phyloP scores from a whole-genome alignment of 495 filamentous ascomycete genomes.

The Annulohypoxylon bovei region DNA sequence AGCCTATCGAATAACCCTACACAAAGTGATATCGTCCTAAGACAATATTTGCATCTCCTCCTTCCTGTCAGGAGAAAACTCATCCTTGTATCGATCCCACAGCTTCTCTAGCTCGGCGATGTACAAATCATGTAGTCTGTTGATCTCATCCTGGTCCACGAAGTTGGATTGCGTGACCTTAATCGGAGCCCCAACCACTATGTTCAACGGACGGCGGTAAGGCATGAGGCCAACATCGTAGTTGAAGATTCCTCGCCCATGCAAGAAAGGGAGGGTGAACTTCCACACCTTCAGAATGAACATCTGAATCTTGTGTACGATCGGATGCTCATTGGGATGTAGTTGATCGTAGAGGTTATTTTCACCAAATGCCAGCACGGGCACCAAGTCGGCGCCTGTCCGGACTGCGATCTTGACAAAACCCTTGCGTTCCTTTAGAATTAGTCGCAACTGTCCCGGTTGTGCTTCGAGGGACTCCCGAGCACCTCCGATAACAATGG shows the following conservation, averaged over 20 bases:
- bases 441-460: constrained; percentile 76
- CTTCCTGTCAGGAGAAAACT: constrained; percentile 75
- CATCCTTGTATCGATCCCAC: constrained; percentile 90
- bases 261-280: constrained; percentile 92
- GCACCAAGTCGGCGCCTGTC: constrained; percentile 89
- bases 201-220: constrained; percentile 84
- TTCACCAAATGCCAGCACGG: constrained; percentile 91
- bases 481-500: constrained; percentile 93
- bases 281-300: constrained; percentile 82
- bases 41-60: constrained; percentile 83
- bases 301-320: constrained; percentile 80
- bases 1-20: constrained; percentile 4
- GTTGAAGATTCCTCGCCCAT: constrained; percentile 93
- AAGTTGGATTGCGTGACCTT: constrained; percentile 66
- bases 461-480: constrained; percentile 88
- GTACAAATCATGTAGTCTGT: constrained; percentile 81
- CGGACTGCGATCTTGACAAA: constrained; percentile 93
- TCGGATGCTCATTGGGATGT: constrained; percentile 72
- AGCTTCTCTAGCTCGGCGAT: constrained; percentile 79
- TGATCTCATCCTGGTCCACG: constrained; percentile 73
- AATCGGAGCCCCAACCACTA: constrained; percentile 87
- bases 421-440: constrained; percentile 84
- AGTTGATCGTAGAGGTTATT: constrained; percentile 96
- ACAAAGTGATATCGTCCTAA: constrained; percentile 51
- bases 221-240: constrained; percentile 97